Evolutionary conservation across 2,329 filamentous ascomycete species (phyloP), one percentile per base, ranked within the genome.

Genomic region (Curvularia verruculosa): DNA sequence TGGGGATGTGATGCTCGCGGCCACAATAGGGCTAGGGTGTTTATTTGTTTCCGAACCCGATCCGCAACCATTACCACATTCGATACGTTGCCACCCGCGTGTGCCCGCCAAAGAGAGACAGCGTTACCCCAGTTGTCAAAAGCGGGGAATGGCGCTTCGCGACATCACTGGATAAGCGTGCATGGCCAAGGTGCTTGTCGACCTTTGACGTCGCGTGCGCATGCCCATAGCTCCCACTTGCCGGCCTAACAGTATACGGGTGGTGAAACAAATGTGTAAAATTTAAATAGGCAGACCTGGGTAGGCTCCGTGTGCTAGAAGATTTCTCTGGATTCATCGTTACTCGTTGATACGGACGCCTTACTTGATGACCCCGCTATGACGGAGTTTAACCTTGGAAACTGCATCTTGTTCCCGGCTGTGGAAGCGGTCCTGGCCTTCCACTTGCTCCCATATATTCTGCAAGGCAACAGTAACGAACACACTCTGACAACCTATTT

Each of bases 371-470:
- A 43, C 23, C 15, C 39, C 29, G 9, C 19, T 26, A 59, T 18
- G 15, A 69, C 69, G 65, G 54, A 67, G 15, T 39, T 66, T 41
- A 61, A 59, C 15, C 47, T 55, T 1, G 40, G 54, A 15, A 63
- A 63, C n/a, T 47, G 67, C 41, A 39, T 65, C 5, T 29, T 68
- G 28, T 34, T 61, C 26, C 67, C 69, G 0, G 18, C 68, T 15
- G 23, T 58, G 3, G 71, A 73, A 41, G 64, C 67, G 1, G 26
- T 62, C 3, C 23, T 67, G 28, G 39, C 63, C 13, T 64, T 65
- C 19, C 64, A 61, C 44, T n/a, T 73, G 9, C 50, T 69, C 19
- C 68, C 67, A 3, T n/a, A 55, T 8, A 10, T 66, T n/a, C 57
- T 68, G 1, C 56, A 60, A 1, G 39, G 7, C 28, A 31, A 10